A percentile compares a stretch with the other conserved stretches of the same genome.
Conservation (phyloP, 2,329 filamentous ascomycete species). For the Cyphellophora attinorum region DNA sequence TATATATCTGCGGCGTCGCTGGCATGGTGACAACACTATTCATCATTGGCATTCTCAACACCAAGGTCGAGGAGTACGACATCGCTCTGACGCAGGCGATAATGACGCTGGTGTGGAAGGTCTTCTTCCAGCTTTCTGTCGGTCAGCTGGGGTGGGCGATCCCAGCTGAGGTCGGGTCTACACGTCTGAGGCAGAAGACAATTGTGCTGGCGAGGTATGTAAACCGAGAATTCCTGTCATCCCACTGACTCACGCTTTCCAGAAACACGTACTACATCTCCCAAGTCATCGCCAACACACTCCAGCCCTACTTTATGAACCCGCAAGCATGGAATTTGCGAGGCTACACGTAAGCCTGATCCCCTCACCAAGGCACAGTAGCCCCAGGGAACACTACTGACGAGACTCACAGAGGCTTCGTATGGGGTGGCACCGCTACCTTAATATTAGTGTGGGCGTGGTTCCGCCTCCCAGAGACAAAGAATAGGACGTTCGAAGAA, state of each 20-base stretch:
- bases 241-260: too few species aligned
- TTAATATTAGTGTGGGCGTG: conserved; percentile 31
- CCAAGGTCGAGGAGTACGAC: conserved; percentile 13
- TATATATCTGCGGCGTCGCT: conserved; percentile 27
- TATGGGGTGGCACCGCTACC: conserved; percentile 29
- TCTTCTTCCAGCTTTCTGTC: conserved; percentile 39
- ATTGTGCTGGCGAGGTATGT: conserved; percentile 46
- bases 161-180: conserved; percentile 45
- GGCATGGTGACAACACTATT: conserved; percentile 21
- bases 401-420: too few species aligned
- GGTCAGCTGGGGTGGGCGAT: conserved; percentile 46
- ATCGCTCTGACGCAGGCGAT: conserved; percentile 29
- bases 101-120: conserved; percentile 35
- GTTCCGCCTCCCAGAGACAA: conserved; percentile 34
- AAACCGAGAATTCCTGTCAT: too few species aligned
- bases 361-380: too few species aligned
- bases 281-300: conserved; percentile 34
- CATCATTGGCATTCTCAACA: conserved; percentile 22
- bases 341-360: too few species aligned
- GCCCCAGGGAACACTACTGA: too few species aligned
- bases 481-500: conserved; percentile 29
- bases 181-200: conserved; percentile 45
- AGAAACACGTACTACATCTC: conserved; percentile 40
- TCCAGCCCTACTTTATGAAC: conserved; percentile 26
- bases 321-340: conserved; percentile 27